Evolutionary conservation across 176 grass and related monocot genomes (phyloP), one percentile per base, ranked within the genome.

Genomic region (Musa itinerans): DNA sequence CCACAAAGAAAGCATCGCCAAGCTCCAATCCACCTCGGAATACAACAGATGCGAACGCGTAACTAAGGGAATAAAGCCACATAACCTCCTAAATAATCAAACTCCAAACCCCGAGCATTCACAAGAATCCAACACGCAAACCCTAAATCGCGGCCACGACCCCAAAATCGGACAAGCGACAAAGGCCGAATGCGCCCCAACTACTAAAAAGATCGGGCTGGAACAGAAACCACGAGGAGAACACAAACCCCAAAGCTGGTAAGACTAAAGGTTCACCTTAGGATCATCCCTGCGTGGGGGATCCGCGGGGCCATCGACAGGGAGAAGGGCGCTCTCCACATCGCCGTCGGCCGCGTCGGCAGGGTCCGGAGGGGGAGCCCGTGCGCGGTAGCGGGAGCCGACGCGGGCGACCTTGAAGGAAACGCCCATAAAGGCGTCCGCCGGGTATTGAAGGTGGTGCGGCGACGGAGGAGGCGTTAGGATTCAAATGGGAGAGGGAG

Each of bases 381-480:
- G 62, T 10, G 69, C 75, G 75, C 85, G 69, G 84, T 84, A 79
- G 25, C 88, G 84, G 48, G 58, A 68, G 53, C 84, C 78, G 43
- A 50, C 52, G 48, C 71, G 26, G 11, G 75, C 23, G 63, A 86
- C 3, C 81, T 59, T 82, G 71, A 86, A 90, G 59, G 88, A 84
- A 34, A 90, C 52, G 11, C 77, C 84, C 88, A 90, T 90, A 4
- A 77, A 6, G 51, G 51, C 25, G 26, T 20, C 14, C 17, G 51
- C 50, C 5, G 52, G 29, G 17, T 6, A 70, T 9, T 15, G 25
- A 20, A 50, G 43, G 43, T 6, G 17, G 43, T 15, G 78, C 7
- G 52, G 69, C 1, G 65, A 2, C 50, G 8, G 34, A 71, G 78
- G 80, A 84, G 82, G 63, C 50, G 54, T 19, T 10, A 49, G 55